Evolutionary conservation across 164 flowering plant species (phyloP).

Genomic region (Stephania japonica): DNA sequence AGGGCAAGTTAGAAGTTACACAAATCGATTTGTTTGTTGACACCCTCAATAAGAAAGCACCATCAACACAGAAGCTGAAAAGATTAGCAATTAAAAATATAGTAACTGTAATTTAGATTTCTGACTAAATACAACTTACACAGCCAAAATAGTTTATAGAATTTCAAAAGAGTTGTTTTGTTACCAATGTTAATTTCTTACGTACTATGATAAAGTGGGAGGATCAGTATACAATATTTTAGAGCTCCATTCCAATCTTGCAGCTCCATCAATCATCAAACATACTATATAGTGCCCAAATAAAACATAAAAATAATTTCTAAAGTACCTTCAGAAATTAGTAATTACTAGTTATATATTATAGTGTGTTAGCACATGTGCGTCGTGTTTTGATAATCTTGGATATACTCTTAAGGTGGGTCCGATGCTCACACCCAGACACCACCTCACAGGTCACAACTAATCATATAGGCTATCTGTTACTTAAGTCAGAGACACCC

Average conservation of each 20-base stretch:
- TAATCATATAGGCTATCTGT: too few relatives aligned
- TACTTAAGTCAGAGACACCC: too few relatives aligned
- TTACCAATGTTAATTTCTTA: conserved; percentile 6
- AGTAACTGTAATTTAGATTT: not conserved
- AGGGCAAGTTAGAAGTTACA: not conserved
- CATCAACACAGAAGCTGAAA: too few relatives aligned
- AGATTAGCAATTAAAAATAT: not conserved
- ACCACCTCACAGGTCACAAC: too few relatives aligned
- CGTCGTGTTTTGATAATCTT: too few relatives aligned
- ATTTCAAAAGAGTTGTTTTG: not conserved
- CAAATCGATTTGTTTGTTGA: too few relatives aligned
- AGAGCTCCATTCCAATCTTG: conserved; percentile 77
- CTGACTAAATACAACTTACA: not conserved
- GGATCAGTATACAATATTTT: conserved; percentile 54
- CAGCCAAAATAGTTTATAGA: not conserved
- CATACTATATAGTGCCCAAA: not conserved
- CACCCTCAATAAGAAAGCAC: too few relatives aligned
- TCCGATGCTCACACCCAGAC: too few relatives aligned
- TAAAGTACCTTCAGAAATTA: not conserved
- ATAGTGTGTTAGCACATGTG: too few relatives aligned
- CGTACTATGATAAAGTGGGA: conserved; percentile 80
- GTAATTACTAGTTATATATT: too few relatives aligned
- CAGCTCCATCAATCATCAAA: conserved; percentile 41
- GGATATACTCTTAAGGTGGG: too few relatives aligned
- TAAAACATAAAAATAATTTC: not conserved